Evolutionary conservation across 176 grass and related monocot species (phyloP), one percentile per base, ranked within the genome.

Genomic region (Poa pratensis): DNA sequence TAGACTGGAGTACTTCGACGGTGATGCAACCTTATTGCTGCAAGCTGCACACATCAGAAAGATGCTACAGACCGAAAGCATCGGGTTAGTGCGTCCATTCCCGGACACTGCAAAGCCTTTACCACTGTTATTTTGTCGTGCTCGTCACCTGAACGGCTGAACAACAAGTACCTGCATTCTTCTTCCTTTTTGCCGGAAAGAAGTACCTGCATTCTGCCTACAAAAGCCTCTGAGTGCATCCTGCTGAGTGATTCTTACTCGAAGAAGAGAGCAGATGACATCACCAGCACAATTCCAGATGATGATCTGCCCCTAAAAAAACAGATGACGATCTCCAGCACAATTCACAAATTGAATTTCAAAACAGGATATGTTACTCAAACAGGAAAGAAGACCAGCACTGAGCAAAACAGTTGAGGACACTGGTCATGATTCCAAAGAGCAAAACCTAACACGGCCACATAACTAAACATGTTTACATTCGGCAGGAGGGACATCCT

Each of bases 381-480:
- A 69, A 42, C 37, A 19, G 17, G 39, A 4, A 4, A 42, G 8
- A 40, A 69, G 67, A 69, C 67, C 35, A 42, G 9, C 35, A 42
- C 19, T 69, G 19, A 69, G 18, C 35, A 69, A 69, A 51, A 51
- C 67, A 22, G 9, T 69, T 69, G 19, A 69, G 67, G 67, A 69
- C 35, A 69, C 8, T 69, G 35, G 19, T 22, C 32, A 39, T 69
- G 65, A 39, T 39, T 69, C 17, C 17, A 69, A 69, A 39, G 17
- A 69, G 18, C 30, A 69, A 20, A 69, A 69, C 19, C 67, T 69
- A 69, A n/a, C 35, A 42, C 67, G 2, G 34, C 17, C 66, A 69
- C 67, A 68, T 37, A 68, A 18, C 64, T 65, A 65, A 13, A 6
- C 17, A 68, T 34, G 67, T 42, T 42, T 69, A 42, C 67, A 69